Percentiles rank a stretch among this genome's conserved stretches.
Conservation (phyloP, 2,329 filamentous ascomycete species). For the Neodidymelliopsis sp. region DNA sequence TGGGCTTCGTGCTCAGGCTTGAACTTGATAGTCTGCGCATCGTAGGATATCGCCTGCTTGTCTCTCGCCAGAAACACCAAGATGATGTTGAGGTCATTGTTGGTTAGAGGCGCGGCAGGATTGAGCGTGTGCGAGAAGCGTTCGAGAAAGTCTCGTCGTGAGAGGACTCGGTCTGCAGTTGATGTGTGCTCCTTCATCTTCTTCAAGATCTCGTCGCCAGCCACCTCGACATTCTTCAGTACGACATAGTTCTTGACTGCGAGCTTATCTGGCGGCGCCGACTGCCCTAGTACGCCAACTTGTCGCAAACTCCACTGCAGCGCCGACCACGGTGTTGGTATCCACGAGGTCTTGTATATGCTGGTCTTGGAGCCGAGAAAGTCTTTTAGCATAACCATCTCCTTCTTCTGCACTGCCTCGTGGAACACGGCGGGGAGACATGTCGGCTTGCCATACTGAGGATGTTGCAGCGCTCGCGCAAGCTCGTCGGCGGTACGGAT, state of each 20-base stretch:
- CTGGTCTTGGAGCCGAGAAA: constrained; percentile 73
- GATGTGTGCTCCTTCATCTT: constrained; percentile 46
- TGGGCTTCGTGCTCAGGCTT: constrained; percentile 53
- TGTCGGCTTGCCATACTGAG: constrained; percentile 81
- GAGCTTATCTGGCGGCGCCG: constrained; percentile 62
- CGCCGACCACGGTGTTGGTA: constrained; percentile 73
- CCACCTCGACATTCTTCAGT: constrained; percentile 67
- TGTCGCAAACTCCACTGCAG: constrained; percentile 78
- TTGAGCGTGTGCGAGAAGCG: constrained; percentile 43
- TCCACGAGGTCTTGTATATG: constrained; percentile 75
- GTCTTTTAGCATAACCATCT: constrained; percentile 73
- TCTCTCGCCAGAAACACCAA: constrained; percentile 62
- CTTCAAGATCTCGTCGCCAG: constrained; percentile 52
- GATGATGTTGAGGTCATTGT: constrained; percentile 77
- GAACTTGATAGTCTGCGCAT: constrained; percentile 81
- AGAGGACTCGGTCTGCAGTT: constrained; percentile 46
- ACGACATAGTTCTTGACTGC: constrained; percentile 71
- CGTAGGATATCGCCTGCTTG: constrained; percentile 76
- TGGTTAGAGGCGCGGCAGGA: constrained; percentile 36
- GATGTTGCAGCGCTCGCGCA: constrained; percentile 73
- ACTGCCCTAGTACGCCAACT: constrained; percentile 63
- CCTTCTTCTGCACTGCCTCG: constrained; percentile 74
- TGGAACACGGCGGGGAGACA: constrained; percentile 79
- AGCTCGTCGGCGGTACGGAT: constrained; percentile 68
- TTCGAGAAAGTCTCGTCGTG: constrained; percentile 43